A percentile compares a stretch with the other conserved stretches of the same genome.
Evolutionary conservation across 441 rosid genomes (phyloP).

Genomic region (Capsella rubella): DNA sequence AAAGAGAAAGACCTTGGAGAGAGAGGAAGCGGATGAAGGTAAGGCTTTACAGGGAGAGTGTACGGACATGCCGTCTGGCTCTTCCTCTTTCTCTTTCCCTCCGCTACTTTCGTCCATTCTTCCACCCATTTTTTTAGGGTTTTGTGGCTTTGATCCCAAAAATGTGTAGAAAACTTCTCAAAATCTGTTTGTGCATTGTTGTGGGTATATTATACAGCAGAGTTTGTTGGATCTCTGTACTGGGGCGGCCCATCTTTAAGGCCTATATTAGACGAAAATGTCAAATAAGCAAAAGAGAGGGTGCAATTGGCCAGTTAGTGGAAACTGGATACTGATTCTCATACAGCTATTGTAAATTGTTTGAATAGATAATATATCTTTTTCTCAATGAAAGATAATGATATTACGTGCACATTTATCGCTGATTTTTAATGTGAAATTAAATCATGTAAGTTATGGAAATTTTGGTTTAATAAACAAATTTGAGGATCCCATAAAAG

Average conservation of each 20-base stretch:
- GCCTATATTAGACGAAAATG: not conserved
- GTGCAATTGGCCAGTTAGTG: too few species aligned
- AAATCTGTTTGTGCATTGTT: slow-evolving; percentile 6
- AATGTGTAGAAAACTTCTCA: not conserved
- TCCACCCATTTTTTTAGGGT: slow-evolving; percentile 49
- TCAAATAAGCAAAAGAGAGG: too few species aligned
- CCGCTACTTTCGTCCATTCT: slow-evolving; percentile 49
- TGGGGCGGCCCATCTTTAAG: slow-evolving; percentile 26
- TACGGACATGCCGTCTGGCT: slow-evolving; percentile 91
- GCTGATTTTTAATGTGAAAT: too few species aligned
- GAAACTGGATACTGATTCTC: too few species aligned
- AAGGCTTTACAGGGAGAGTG: slow-evolving; percentile 96
- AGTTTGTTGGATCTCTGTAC: not conserved
- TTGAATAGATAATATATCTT: too few species aligned
- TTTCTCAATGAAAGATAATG: too few species aligned
- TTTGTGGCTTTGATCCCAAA: slow-evolving; percentile 42
- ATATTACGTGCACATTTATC: too few species aligned
- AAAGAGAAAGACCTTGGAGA: slow-evolving; percentile 71
- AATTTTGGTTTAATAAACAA: too few species aligned
- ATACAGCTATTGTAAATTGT: too few species aligned
- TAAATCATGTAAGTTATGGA: too few species aligned
- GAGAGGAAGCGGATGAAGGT: slow-evolving; percentile 92
- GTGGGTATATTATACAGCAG: not conserved
- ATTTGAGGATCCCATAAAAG: too few species aligned
- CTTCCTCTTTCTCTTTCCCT: slow-evolving; percentile 68